A percentile compares a stretch with the other conserved stretches of the same genome.
Evolutionary conservation across 441 rosid genomes (phyloP).

Genomic region (Croton laevigatus): DNA sequence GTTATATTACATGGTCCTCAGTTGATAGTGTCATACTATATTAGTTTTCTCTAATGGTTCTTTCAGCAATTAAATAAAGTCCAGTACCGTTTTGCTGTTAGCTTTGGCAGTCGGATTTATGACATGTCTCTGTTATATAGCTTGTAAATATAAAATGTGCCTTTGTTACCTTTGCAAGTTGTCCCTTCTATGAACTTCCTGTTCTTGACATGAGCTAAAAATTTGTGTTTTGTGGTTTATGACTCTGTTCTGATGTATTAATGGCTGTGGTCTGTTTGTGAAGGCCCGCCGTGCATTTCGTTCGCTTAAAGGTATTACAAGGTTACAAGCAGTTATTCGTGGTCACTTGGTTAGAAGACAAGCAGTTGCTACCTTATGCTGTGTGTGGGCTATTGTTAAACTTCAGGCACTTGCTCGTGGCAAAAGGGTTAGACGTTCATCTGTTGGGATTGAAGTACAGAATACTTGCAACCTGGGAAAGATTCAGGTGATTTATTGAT

Average conservation of each 20-base stretch:
- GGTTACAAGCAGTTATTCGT: constrained; percentile 85
- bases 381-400: constrained; percentile 70
- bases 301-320: constrained; percentile 57
- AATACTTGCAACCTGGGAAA: constrained; percentile 30
- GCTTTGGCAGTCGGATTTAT: neutral
- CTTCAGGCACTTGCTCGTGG: constrained; percentile 82
- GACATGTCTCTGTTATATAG: neutral
- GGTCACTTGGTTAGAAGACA: constrained; percentile 85
- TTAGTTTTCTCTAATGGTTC: neutral
- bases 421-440: constrained; percentile 46
- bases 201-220: neutral
- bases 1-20: neutral
- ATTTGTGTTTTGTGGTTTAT: neutral
- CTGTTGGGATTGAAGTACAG: constrained; percentile 36
- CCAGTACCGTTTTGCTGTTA: neutral
- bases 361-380: constrained; percentile 75
- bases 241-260: constrained; percentile 4
- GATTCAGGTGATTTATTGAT: constrained; percentile 32
- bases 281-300: constrained; percentile 61
- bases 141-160: neutral
- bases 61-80: neutral
- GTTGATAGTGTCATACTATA: too few relatives aligned
- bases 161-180: neutral
- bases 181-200: constrained; percentile 3
- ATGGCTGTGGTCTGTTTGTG: constrained; percentile 22